Conservation (phyloP, 2,329 filamentous ascomycete species). For the Fusarium xylarioides region DNA sequence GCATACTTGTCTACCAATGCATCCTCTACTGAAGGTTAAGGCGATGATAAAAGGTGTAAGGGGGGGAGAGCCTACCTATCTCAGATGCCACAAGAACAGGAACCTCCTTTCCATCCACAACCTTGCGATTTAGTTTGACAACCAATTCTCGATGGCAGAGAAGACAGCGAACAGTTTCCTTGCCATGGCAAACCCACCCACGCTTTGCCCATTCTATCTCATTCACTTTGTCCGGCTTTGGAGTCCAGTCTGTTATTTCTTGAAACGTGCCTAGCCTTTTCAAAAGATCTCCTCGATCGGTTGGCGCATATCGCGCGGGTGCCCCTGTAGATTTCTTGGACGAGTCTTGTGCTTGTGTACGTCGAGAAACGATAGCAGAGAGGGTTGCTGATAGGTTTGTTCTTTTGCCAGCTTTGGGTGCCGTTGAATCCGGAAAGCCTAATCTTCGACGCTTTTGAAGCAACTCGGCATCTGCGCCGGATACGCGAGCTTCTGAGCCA, state of each 20-base stretch:
- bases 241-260: slow-evolving; percentile 91
- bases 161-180: slow-evolving; percentile 85
- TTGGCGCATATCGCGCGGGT: slow-evolving; percentile 80
- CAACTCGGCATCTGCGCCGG: slow-evolving; percentile 50
- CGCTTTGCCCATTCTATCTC: slow-evolving; percentile 95
- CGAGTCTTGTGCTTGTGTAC: slow-evolving; percentile 34
- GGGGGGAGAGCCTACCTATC: slow-evolving; percentile 53
- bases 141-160: slow-evolving; percentile 86
- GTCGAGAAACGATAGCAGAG: slow-evolving; percentile 40
- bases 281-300: slow-evolving; percentile 84
- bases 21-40: slow-evolving; percentile 55
- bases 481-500: slow-evolving; percentile 15
- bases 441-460: slow-evolving; percentile 64
- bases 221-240: slow-evolving; percentile 84
- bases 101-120: slow-evolving; percentile 64
- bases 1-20: slow-evolving; percentile 80
- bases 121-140: slow-evolving; percentile 76
- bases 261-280: slow-evolving; percentile 86
- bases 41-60: neutral
- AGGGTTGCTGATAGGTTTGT: slow-evolving; percentile 35
- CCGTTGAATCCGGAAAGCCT: slow-evolving; percentile 53
- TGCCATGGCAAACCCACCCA: slow-evolving; percentile 87
- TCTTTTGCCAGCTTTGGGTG: slow-evolving; percentile 42
- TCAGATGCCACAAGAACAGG: slow-evolving; percentile 66
- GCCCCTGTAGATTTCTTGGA: slow-evolving; percentile 38